Base-by-base conservation (phyloP, 2,329 filamentous ascomycete species). In the Fusarium sarcochroum region DNA sequence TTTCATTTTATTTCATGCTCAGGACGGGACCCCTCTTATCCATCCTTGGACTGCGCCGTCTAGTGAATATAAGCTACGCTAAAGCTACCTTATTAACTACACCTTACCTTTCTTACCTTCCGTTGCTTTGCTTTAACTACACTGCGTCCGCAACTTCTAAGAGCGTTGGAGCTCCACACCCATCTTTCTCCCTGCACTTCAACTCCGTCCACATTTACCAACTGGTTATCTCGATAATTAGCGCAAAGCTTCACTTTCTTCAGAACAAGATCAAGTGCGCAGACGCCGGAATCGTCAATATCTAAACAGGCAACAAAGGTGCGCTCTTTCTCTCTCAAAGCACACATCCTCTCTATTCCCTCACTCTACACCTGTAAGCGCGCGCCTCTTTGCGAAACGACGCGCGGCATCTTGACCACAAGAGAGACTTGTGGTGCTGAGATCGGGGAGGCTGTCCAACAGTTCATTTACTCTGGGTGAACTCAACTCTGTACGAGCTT, bases 191-290 rank as follows among this genome's bases (percentile, higher is more conserved):
- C 59, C 63, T 70, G 40, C 62, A 66, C 60, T 50, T 61, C 34
- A 54, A 63, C 34, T 53, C 52, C 48, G 23, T 49, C 46, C 64
- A 63, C 57, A 42, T 61, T 61, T 41, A 46, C 49, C 69, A 55
- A 62, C 55, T 40, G 55, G 54, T 46, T 58, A 45, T 63, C 56
- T 63, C 48, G 51, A 69, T 63, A 71, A 73, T 63, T 69, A 65
- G 57, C 71, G 69, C 69, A 65, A 57, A 23, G 42, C 18, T 51
- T 37, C 48, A 54, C 30, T 49, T 68, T 55, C 48, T 51, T 52
- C 40, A 32, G 38, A 64, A 20, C 57, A 68, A 59, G 18, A 46
- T 45, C 42, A 40, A 42, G 50, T 41, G 46, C 25, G 34, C 37
- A n/a, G 30, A 60, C 34, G 32, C 44, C 51, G 25, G 23, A 53